Evolutionary conservation across 805 yeast species (phyloP), one percentile per base, ranked within the genome.

Genomic region (Starmerella khaoyaiensis): DNA sequence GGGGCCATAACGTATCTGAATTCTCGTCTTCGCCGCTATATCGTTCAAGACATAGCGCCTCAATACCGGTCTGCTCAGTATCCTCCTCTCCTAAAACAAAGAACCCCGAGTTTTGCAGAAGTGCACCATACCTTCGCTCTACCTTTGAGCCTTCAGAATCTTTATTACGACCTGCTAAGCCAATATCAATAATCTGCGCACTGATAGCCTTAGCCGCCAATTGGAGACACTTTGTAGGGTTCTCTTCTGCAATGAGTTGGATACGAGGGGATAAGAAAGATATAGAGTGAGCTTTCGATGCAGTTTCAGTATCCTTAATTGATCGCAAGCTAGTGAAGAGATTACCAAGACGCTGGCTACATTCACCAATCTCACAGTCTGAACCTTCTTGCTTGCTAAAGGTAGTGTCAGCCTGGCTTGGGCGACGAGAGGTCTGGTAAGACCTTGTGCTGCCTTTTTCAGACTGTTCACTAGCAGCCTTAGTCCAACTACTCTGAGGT

Each of bases 241-340:
- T 66, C 37, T 64, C 63, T 21, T 65, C 65, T 12, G 71, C 63
- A 33, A 71, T 65, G 19, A 79, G 50, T 53, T 86, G 96, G 32
- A 84, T 71, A 55, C 87, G 95, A 0, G 96, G 94, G 20, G 82
- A 71, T 5, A 78, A 62, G 29, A 87, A 63, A 41, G 74, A 74
- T 21, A 86, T 65, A 44, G 75, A 61, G 52, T 74, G 79, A 29
- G 79, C 71, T 36, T 75, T 72, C 28, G 42, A 48, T 10, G 49
- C 42, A 1, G 63, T 64, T 24, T 62, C 58, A 29, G 59, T 54
- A 2, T 57, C 60, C 5, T 57, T 45, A 2, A 67, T 54, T 5
- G 53, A 49, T 41, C 69, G 58, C 24, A 82, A 55, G 22, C 71
- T 74, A 3, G 65, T 62, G 34, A 47, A 44, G 18, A 49, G 35